Conservation (phyloP, 1,284 basidiomycete genomes). For the Ustilago esculenta region DNA sequence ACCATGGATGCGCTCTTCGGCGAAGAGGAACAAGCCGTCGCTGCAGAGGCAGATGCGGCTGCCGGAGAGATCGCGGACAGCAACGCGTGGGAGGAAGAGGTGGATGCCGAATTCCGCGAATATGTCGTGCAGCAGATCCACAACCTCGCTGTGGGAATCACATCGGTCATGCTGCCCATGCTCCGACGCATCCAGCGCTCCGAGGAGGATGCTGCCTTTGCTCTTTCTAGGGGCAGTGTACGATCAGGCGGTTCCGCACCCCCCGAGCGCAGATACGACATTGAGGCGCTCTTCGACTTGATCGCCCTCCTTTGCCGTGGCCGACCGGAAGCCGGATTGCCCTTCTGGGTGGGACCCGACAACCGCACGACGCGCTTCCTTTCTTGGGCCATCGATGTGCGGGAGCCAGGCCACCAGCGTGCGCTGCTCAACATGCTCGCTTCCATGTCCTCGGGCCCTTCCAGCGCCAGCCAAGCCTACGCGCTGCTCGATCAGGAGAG, state of each 20-base stretch:
- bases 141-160: constrained; percentile 49
- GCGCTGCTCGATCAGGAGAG: constrained; percentile 57
- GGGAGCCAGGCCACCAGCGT: constrained; percentile 63
- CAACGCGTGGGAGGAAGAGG: constrained; percentile 66
- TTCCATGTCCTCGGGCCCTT: constrained; percentile 58
- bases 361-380: constrained; percentile 68
- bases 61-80: constrained; percentile 51
- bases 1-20: constrained; percentile 70
- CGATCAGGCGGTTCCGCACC: constrained; percentile 51
- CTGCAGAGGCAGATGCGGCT: constrained; percentile 48
- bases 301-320: constrained; percentile 59
- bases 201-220: constrained; percentile 65
- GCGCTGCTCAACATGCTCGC: constrained; percentile 65
- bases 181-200: constrained; percentile 63
- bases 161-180: constrained; percentile 57
- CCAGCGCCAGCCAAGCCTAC: constrained; percentile 62
- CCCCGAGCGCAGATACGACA: constrained; percentile 61
- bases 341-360: constrained; percentile 64
- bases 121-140: constrained; percentile 63
- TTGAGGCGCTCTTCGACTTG: constrained; percentile 64
- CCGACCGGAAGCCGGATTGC: constrained; percentile 57
- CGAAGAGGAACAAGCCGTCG: constrained; percentile 69
- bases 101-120: constrained; percentile 60
- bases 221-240: constrained; percentile 36
- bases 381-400: constrained; percentile 64